A percentile compares a stretch with the other conserved stretches of the same genome.
These are phyloP conservation scores for Candida golubevii DNA, from an alignment of 805 yeast species.

Conservation along the genomic window DNA sequence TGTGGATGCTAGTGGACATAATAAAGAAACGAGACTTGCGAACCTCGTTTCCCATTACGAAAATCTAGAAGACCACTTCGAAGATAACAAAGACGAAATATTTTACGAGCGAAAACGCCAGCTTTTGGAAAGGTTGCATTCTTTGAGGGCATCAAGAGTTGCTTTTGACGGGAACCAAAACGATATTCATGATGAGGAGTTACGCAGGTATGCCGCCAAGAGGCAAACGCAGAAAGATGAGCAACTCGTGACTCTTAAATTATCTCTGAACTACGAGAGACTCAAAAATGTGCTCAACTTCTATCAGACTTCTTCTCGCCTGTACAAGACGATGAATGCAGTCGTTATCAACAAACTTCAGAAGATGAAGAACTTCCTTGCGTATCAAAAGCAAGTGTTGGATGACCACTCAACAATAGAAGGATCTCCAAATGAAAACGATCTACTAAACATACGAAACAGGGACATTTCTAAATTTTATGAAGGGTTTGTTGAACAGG, in stretches of 20 bases:
- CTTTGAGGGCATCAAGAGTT: constrained; percentile 24
- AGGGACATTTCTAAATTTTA: constrained; percentile 27
- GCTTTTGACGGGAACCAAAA: constrained; percentile 19
- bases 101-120: constrained; percentile 22
- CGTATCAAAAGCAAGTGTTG: constrained; percentile 26
- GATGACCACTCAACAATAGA: constrained; percentile 20
- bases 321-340: constrained; percentile 29
- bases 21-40: constrained; percentile 23
- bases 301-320: constrained; percentile 35
- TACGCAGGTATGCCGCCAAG: constrained; percentile 16
- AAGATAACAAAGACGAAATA: constrained; percentile 16
- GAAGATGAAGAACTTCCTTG: constrained; percentile 37
- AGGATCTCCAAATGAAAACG: constrained; percentile 10
- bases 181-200: constrained; percentile 24
- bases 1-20: constrained; percentile 14
- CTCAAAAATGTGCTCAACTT: constrained; percentile 28
- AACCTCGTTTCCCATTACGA: constrained; percentile 16
- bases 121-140: constrained; percentile 23
- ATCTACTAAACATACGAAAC: constrained; percentile 14
- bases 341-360: constrained; percentile 31
- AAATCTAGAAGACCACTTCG: constrained; percentile 19
- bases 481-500: constrained; percentile 25
- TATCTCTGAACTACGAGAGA: constrained; percentile 30
- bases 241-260: constrained; percentile 30
- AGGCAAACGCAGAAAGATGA: constrained; percentile 27